These are phyloP conservation scores for Paramecium bursaria DNA, from an alignment of 73 alveolate species.

Conservation along the genomic window DNA sequence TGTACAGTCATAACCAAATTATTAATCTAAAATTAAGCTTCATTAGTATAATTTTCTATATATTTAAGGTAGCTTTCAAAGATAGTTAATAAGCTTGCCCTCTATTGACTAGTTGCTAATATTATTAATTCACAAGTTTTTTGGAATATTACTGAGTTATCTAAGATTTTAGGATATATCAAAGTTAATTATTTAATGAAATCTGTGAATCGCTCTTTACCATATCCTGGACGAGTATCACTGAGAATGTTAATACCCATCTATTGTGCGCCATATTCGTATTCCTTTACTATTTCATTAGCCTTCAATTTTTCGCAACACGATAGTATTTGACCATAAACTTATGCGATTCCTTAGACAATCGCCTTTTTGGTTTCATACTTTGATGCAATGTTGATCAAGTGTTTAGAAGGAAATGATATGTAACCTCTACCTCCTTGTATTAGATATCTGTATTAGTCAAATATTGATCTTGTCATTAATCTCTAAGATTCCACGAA, in stretches of 20 bases:
- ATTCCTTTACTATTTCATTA: neutral
- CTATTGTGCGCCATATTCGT: neutral
- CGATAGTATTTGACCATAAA: conserved; percentile 15
- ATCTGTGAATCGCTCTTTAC: conserved; percentile 20
- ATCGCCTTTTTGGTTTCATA: conserved; percentile 16
- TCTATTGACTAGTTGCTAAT: conserved; percentile 18
- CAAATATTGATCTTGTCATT: neutral
- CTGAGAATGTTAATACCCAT: neutral
- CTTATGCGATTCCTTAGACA: conserved; percentile 21
- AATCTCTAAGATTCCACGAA: conserved; percentile 16
- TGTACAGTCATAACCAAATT: conserved; percentile 6
- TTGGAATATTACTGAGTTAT: neutral
- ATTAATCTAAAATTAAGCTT: conserved; percentile 10
- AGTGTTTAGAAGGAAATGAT: neutral
- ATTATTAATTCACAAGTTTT: conserved; percentile 13
- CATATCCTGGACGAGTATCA: conserved; percentile 56
- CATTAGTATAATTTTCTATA: neutral
- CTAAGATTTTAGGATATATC: neutral
- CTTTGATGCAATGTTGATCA: neutral
- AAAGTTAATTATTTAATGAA: neutral
- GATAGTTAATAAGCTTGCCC: conserved; percentile 4
- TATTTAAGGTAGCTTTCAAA: conserved; percentile 4
- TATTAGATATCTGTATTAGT: conserved; percentile 13
- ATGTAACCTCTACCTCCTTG: neutral
- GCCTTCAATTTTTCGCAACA: neutral